Evolutionary conservation across 1,284 basidiomycete species (phyloP).

Genomic region (Sanghuangporus baumii): DNA sequence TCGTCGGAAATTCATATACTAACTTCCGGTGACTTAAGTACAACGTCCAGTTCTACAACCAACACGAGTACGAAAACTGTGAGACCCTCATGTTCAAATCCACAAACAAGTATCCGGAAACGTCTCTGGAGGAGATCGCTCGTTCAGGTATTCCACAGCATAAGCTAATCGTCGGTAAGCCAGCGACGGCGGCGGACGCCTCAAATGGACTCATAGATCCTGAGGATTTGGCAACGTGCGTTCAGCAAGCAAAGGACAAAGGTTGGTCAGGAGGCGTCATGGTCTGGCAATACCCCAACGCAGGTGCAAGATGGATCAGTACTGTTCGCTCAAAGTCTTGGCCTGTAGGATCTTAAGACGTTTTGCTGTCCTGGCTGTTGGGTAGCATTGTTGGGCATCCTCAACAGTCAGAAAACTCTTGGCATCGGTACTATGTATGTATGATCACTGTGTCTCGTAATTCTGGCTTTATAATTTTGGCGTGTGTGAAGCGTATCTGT

Average conservation of each 20-base stretch:
- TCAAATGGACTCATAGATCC: constrained; percentile 22
- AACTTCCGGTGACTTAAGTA: neutral
- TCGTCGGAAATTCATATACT: neutral
- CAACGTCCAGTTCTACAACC: constrained; percentile 17
- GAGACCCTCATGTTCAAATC: constrained; percentile 20
- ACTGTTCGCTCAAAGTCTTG: constrained; percentile 12
- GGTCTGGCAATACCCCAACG: constrained; percentile 20
- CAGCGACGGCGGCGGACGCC: constrained; percentile 19
- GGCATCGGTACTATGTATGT: neutral
- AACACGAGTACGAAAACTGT: constrained; percentile 21
- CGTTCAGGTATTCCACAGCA: constrained; percentile 19
- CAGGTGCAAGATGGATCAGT: constrained; percentile 13
- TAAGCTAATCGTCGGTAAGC: constrained; percentile 26
- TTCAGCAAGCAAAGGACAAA: constrained; percentile 18
- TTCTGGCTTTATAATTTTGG: too few relatives aligned
- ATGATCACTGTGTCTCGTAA: neutral
- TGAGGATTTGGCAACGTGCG: constrained; percentile 19
- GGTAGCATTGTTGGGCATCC: too few relatives aligned
- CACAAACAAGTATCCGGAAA: constrained; percentile 17
- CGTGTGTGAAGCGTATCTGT: too few relatives aligned
- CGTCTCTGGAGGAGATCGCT: constrained; percentile 24
- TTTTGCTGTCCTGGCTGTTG: neutral
- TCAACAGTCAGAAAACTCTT: neutral
- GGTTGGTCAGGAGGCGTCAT: constrained; percentile 23
- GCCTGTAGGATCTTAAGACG: neutral